phyloP scores from a whole-genome alignment of 2,329 filamentous ascomycete genomes.

The Xylaria arbuscula region DNA sequence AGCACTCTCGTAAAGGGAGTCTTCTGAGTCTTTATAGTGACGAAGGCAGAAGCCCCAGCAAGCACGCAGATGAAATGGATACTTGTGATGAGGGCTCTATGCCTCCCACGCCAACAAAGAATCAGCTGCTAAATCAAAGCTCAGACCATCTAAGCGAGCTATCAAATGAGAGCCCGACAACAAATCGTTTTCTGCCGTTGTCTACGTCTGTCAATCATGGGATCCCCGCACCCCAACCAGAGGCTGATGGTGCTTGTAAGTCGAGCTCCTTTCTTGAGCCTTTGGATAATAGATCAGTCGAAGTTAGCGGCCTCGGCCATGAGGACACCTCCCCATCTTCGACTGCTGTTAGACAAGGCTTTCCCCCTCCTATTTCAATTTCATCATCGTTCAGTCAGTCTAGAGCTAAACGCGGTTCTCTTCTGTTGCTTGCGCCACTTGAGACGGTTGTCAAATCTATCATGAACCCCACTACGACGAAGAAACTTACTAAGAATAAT shows the following conservation, averaged over 20 bases:
- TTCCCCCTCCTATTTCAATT: constrained; percentile 50
- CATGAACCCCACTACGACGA: constrained; percentile 51
- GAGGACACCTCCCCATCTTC: constrained; percentile 45
- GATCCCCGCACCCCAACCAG: constrained; percentile 42
- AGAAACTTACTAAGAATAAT: constrained; percentile 64
- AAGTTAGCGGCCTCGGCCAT: constrained; percentile 38
- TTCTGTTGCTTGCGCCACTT: constrained; percentile 52
- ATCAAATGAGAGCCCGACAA: constrained; percentile 60
- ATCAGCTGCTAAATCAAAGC: constrained; percentile 57
- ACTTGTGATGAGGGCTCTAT: constrained; percentile 71
- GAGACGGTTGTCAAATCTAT: constrained; percentile 42
- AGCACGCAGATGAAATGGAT: constrained; percentile 46
- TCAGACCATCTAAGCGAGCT: constrained; percentile 51
- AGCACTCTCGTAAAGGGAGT: constrained; percentile 69
- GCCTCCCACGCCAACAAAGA: constrained; percentile 95
- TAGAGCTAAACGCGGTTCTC: constrained; percentile 49
- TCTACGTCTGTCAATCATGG: constrained; percentile 56
- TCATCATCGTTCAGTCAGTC: constrained; percentile 55
- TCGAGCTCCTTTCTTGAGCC: constrained; percentile 48
- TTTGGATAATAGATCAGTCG: constrained; percentile 35
- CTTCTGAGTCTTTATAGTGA: constrained; percentile 85
- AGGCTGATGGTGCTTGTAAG: constrained; percentile 56
- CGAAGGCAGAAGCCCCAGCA: constrained; percentile 70
- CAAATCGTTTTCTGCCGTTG: constrained; percentile 57
- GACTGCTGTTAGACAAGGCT: constrained; percentile 50